A percentile compares a stretch with the other conserved stretches of the same genome.
Conservation (phyloP, 129 eudicot genomes). For the Pseudognaphalium luteoalbum region DNA sequence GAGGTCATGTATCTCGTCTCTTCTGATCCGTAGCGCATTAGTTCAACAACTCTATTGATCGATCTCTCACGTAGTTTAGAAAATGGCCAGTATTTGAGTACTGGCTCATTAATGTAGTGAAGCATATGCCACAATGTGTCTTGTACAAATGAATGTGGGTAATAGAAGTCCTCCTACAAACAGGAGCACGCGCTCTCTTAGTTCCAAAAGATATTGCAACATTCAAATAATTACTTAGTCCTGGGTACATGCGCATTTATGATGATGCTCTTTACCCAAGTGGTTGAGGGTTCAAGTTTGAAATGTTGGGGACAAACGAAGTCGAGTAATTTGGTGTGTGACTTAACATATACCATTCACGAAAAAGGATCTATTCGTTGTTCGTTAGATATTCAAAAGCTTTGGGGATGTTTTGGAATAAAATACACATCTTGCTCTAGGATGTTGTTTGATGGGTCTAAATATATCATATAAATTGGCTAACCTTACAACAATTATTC, state of each 20-base stretch:
- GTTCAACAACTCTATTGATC: slow-evolving; percentile 48
- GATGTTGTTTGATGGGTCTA: not conserved
- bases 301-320: too few relatives aligned
- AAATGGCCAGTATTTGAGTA: slow-evolving; percentile 58
- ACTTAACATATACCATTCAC: too few relatives aligned
- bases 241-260: too few relatives aligned
- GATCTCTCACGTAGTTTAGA: slow-evolving; percentile 52
- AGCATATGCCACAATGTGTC: slow-evolving; percentile 65
- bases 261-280: too few relatives aligned
- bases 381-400: not conserved
- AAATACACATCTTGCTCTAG: not conserved
- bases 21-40: slow-evolving; percentile 62
- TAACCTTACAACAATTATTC: slow-evolving; percentile 57
- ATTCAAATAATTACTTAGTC: too few relatives aligned
- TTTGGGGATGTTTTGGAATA: not conserved
- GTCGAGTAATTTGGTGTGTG: too few relatives aligned
- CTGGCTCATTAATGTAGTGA: slow-evolving; percentile 54
- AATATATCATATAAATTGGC: not conserved
- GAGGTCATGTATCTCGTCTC: slow-evolving; percentile 64
- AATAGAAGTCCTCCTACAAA: slow-evolving; percentile 61
- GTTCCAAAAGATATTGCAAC: not conserved
- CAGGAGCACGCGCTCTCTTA: not conserved
- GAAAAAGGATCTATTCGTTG: too few relatives aligned
- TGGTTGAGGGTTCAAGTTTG: too few relatives aligned
- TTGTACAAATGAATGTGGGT: slow-evolving; percentile 59